phyloP scores from a whole-genome alignment of 352 stramenopile genomes.

The Phytophthora pluvialis region DNA sequence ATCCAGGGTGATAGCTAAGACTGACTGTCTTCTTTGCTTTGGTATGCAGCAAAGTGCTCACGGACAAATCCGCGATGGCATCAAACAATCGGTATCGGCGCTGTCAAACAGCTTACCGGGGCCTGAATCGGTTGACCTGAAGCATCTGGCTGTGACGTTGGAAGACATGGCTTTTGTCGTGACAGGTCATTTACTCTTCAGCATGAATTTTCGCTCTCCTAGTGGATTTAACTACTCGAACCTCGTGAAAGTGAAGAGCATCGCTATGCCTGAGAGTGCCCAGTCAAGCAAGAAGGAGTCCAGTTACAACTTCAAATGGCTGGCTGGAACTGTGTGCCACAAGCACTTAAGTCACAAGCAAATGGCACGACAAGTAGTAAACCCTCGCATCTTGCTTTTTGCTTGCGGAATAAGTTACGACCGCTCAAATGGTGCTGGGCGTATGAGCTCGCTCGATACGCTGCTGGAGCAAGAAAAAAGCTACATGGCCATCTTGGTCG shows the following conservation, averaged over 20 bases:
- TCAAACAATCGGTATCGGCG: slow-evolving; percentile 48
- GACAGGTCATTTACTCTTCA: slow-evolving; percentile 77
- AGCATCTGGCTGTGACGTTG: slow-evolving; percentile 53
- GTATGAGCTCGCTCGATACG: slow-evolving; percentile 95
- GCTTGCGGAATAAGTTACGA: slow-evolving; percentile 97
- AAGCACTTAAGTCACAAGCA: slow-evolving; percentile 98
- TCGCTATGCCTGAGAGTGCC: slow-evolving; percentile 52
- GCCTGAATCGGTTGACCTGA: slow-evolving; percentile 39
- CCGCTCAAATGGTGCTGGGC: slow-evolving; percentile 78
- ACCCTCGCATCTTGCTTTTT: slow-evolving; percentile 97
- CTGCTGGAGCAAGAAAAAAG: slow-evolving; percentile 96
- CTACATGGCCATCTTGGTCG: slow-evolving; percentile 97
- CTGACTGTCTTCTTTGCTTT: slow-evolving; percentile 14
- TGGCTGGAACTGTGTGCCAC: slow-evolving; percentile 95
- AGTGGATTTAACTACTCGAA: slow-evolving; percentile 84
- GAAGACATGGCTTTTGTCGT: slow-evolving; percentile 84
- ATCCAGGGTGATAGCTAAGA: background rate
- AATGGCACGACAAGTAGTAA: slow-evolving; percentile 93
- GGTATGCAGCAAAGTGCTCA: slow-evolving; percentile 61
- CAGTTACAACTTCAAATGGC: slow-evolving; percentile 92
- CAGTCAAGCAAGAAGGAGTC: slow-evolving; percentile 82
- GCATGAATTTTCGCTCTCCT: slow-evolving; percentile 76
- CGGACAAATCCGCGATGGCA: slow-evolving; percentile 62
- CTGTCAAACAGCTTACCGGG: slow-evolving; percentile 37
- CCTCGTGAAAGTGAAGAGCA: slow-evolving; percentile 88